A percentile compares a stretch with the other conserved stretches of the same genome.
Conservation (phyloP, 2,329 filamentous ascomycete genomes). For the Pestalotiopsis sp. region DNA sequence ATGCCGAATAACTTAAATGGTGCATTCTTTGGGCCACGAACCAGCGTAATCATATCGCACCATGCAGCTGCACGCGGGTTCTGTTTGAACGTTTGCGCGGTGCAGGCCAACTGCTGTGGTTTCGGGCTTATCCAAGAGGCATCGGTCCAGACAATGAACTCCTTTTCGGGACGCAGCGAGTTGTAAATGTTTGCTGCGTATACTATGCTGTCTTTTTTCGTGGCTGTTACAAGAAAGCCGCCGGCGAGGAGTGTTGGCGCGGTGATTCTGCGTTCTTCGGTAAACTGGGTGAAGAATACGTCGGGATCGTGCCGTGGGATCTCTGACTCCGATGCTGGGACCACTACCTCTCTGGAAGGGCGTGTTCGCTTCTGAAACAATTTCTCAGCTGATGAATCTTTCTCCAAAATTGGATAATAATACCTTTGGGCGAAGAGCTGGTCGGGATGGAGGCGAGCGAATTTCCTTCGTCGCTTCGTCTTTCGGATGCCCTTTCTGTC, state of each 20-base stretch:
- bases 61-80: background rate
- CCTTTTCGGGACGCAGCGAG: background rate
- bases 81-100: background rate
- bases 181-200: background rate
- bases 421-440: no score
- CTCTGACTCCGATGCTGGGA: no score
- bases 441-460: no score
- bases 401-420: no score
- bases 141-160: background rate
- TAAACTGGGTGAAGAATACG: background rate
- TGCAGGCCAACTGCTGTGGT: background rate
- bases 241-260: background rate
- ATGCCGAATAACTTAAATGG: background rate
- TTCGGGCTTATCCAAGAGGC: background rate
- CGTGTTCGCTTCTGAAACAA: no score
- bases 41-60: background rate
- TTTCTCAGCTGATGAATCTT: no score
- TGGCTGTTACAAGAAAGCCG: background rate
- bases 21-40: background rate
- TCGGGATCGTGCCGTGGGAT: background rate
- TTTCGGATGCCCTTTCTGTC: no score
- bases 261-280: background rate
- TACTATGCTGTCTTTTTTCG: background rate
- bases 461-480: no score
- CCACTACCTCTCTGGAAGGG: no score